Evolutionary conservation across 768 basidiomycete species (phyloP).

Genomic region (Panaeolus cyanescens): DNA sequence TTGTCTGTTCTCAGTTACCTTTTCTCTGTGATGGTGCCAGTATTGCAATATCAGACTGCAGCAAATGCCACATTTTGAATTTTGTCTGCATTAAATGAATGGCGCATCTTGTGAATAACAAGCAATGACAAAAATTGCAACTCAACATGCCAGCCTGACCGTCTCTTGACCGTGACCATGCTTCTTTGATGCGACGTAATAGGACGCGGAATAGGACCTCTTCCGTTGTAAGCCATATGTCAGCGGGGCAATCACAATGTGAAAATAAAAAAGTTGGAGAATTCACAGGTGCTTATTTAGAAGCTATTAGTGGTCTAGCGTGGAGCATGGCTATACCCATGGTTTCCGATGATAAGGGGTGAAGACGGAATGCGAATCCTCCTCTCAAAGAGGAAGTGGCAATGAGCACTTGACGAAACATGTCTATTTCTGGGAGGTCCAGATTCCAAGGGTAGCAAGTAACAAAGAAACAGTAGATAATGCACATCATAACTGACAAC

Average conservation of each 20-base stretch:
- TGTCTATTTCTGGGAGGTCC: conserved; percentile 1
- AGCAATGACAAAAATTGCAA: no score
- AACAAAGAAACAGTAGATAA: background rate
- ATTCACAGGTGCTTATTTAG: background rate
- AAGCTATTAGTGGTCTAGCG: background rate
- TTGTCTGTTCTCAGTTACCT: no score
- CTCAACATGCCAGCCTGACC: no score
- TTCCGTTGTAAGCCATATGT: background rate
- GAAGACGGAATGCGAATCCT: background rate
- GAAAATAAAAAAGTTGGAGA: no score
- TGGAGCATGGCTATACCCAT: background rate
- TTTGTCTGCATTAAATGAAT: no score
- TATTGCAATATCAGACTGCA: no score
- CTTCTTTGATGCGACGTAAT: background rate
- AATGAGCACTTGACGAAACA: background rate
- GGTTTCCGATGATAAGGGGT: background rate
- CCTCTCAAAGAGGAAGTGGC: background rate
- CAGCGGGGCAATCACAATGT: background rate
- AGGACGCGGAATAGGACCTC: background rate
- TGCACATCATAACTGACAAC: background rate
- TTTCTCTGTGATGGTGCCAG: no score
- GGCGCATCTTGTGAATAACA: no score
- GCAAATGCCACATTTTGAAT: no score
- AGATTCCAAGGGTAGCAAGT: background rate
- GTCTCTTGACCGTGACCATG: no score